Conservation (phyloP, 768 basidiomycete species). For the Panaeolus papilionaceus region DNA sequence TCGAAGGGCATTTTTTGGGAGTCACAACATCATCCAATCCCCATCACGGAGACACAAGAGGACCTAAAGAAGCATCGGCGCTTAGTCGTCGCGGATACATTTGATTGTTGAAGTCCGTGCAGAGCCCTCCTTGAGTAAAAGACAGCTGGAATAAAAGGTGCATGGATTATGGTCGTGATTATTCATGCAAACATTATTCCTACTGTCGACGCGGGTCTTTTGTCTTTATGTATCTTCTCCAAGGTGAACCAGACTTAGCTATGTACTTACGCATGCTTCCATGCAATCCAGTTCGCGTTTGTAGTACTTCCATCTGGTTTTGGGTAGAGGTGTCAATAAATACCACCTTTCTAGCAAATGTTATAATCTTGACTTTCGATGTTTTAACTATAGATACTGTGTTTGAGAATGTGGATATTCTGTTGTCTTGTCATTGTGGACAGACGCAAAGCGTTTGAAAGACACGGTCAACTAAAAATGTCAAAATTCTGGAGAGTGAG, state of each 20-base stretch:
- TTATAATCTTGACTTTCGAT: neutral
- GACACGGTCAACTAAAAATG: neutral
- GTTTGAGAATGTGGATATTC: neutral
- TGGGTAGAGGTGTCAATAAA: neutral
- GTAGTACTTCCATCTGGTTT: neutral
- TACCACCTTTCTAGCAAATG: neutral
- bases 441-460: neutral
- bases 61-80: neutral
- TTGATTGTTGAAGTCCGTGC: neutral
- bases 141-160: neutral
- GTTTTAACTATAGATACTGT: neutral
- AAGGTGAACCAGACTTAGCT: conserved; percentile 7
- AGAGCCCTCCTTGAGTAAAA: neutral
- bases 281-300: neutral
- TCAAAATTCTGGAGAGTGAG: neutral
- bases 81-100: neutral
- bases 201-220: neutral
- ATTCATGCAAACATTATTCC: neutral
- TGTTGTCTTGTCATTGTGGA: neutral
- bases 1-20: too few species aligned
- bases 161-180: neutral
- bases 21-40: too few species aligned
- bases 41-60: neutral
- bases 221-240: neutral
- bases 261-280: conserved; percentile 10